phyloP scores from a whole-genome alignment of 2,329 filamentous ascomycete species.

The Aspergillus sp. region DNA sequence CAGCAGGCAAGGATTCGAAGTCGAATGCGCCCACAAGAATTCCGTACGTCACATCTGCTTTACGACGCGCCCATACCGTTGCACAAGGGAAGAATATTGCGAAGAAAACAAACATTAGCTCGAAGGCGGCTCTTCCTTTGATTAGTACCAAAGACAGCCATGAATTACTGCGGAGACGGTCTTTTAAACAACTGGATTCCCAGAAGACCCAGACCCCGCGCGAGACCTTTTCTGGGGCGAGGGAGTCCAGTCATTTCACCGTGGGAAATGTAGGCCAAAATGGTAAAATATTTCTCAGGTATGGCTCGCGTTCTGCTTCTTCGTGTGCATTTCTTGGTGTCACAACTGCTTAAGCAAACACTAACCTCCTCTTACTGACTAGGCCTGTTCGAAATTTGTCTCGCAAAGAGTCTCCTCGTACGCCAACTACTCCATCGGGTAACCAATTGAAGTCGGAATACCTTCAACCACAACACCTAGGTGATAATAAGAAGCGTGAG shows the following conservation, averaged over 20 bases:
- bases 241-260: slow-evolving; percentile 71
- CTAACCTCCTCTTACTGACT: slow-evolving; percentile 12
- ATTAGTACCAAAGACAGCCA: slow-evolving; percentile 52
- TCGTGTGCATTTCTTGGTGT: slow-evolving; percentile 10
- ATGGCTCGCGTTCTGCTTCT: slow-evolving; percentile 28
- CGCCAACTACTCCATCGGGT: slow-evolving; percentile 46
- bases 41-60: slow-evolving; percentile 24
- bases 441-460: slow-evolving; percentile 62
- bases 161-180: slow-evolving; percentile 48
- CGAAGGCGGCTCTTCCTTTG: slow-evolving; percentile 35
- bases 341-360: slow-evolving; percentile 13
- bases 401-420: slow-evolving; percentile 32
- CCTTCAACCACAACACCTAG: slow-evolving; percentile 39
- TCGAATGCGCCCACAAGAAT: slow-evolving; percentile 18
- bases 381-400: slow-evolving; percentile 39
- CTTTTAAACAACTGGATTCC: slow-evolving; percentile 48
- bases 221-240: slow-evolving; percentile 61
- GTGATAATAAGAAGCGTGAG: slow-evolving; percentile 28
- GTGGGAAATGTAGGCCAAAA: slow-evolving; percentile 82
- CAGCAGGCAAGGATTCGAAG: slow-evolving; percentile 15
- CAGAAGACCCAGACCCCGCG: slow-evolving; percentile 49
- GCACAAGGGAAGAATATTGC: slow-evolving; percentile 32
- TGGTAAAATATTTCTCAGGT: slow-evolving; percentile 80
- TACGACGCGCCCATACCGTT: slow-evolving; percentile 42
- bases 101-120: slow-evolving; percentile 29